Evolutionary conservation across 345 rosid species (phyloP), one percentile per base, ranked within the genome.

Genomic region (Linum lewisii): DNA sequence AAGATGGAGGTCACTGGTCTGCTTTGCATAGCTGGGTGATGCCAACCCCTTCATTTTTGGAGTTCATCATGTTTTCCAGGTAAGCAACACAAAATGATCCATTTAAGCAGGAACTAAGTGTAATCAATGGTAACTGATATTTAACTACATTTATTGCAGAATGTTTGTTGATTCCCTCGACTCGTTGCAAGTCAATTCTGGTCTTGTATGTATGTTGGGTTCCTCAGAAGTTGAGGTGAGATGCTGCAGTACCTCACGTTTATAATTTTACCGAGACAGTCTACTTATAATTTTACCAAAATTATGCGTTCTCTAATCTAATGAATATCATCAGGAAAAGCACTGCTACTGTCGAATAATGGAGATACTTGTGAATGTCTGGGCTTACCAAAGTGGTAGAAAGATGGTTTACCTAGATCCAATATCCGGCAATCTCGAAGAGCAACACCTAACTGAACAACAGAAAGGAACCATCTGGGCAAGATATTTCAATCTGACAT

Each of bases 41-140:
- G 97, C 99, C 94, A 63, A 93, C 99, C 50, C 81, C 95, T 63
- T 89, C 95, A 59, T 89, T 89, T 73, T 76, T 93, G 55, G 97
- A 93, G 76, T 93, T 85, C 68, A 61, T 85, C 51, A 89, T 85
- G 95, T 93, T 93, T 73, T 79, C 99, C 54, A 69, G 95, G 99
- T 84, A 78, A 72, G 58, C 51, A 21, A 52, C 24, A 2, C 10
- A 10, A 19, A 24, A 24, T 59, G 32, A 51, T 22, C 34, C 4
- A 29, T 18, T 57, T 36, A 32, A 8, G 18, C 37, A 52, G 55
- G 57, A 45, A 11, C 32, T 13, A 21, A 21, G 24, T 20, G 13
- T 49, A 44, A 50, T 38, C 3, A 34, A 58, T 44, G 24, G 6
- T 37, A 16, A 29, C 54, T 63, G 38, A 59, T 51, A 36, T 25